Conservation (phyloP, 495 filamentous ascomycete genomes). For the Xylaria grammica region DNA sequence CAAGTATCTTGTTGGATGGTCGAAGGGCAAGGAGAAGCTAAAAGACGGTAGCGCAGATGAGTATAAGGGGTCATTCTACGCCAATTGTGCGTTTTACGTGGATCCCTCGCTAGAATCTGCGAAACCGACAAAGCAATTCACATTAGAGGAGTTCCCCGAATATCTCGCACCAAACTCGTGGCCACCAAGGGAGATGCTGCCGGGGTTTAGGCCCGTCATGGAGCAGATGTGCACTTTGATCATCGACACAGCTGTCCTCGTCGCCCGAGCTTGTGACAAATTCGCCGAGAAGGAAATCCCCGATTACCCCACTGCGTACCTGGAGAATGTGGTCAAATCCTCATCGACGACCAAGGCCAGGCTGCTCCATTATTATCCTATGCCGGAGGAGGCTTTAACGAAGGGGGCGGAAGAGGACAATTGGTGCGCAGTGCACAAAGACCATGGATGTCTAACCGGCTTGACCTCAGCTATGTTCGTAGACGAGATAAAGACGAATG, state of each 20-base stretch:
- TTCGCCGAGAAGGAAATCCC: constrained; percentile 80
- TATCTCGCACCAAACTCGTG: constrained; percentile 78
- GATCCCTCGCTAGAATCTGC: constrained; percentile 65
- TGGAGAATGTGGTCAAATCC: constrained; percentile 83
- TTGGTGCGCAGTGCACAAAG: constrained; percentile 95
- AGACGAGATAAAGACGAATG: constrained; percentile 69
- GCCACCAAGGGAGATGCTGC: constrained; percentile 69
- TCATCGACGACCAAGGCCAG: constrained; percentile 91
- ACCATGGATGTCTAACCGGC: constrained; percentile 92
- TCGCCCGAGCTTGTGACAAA: constrained; percentile 84
- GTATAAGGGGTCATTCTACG: constrained; percentile 94
- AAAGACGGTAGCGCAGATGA: constrained; percentile 88
- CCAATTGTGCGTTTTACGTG: constrained; percentile 93
- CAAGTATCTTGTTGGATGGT: constrained; percentile 73
- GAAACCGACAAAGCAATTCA: constrained; percentile 60
- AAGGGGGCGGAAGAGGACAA: constrained; percentile 70
- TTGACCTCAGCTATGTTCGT: constrained; percentile 96
- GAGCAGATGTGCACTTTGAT: constrained; percentile 81
- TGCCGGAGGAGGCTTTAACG: constrained; percentile 40
- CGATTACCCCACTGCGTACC: constrained; percentile 74
- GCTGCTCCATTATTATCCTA: constrained; percentile 91
- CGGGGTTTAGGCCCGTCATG: constrained; percentile 73
- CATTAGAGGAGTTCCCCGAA: constrained; percentile 63
- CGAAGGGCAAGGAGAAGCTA: constrained; percentile 91
- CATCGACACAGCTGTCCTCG: constrained; percentile 85